Evolutionary conservation across 2,329 filamentous ascomycete species (phyloP).

Genomic region (Penicillium sp.): DNA sequence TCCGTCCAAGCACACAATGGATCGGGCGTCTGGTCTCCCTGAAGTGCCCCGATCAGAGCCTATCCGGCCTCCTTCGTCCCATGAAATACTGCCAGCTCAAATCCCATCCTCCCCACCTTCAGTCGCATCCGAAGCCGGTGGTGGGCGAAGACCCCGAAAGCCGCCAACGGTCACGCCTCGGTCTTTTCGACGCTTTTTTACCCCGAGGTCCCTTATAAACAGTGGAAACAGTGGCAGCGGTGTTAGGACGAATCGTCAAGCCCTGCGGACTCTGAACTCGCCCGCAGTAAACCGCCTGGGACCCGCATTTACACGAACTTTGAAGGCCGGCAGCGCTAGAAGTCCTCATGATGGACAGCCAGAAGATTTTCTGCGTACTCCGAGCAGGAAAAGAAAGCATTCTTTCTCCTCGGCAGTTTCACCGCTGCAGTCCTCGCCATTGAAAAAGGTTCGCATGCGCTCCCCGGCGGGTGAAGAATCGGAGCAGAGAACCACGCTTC

Average conservation of each 20-base stretch:
- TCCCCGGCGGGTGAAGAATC: conserved; percentile 32
- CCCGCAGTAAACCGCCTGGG: conserved; percentile 44
- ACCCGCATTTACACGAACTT: conserved; percentile 41
- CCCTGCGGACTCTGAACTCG: conserved; percentile 44
- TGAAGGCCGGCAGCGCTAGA: conserved; percentile 31
- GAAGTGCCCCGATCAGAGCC: conserved; percentile 37
- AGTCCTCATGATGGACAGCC: conserved; percentile 27
- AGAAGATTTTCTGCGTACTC: conserved; percentile 35
- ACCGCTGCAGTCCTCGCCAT: conserved; percentile 50
- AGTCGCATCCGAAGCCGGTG: conserved; percentile 38
- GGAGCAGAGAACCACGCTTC: conserved; percentile 27
- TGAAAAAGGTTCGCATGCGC: conserved; percentile 42
- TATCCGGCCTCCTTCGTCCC: conserved; percentile 29
- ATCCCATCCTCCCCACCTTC: conserved; percentile 45
- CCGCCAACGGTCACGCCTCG: conserved; percentile 51
- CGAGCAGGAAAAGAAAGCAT: conserved; percentile 47
- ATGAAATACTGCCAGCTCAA: conserved; percentile 19
- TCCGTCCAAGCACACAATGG: conserved; percentile 32
- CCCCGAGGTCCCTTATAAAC: conserved; percentile 45
- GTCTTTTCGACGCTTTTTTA: conserved; percentile 52
- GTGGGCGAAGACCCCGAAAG: conserved; percentile 42
- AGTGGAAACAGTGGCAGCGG: conserved; percentile 32
- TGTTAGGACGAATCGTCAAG: conserved; percentile 45
- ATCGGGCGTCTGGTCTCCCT: conserved; percentile 31
- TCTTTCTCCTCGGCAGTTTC: conserved; percentile 47